phyloP scores from a whole-genome alignment of 1,284 basidiomycete genomes.

The Taiwanofungus camphoratus region DNA sequence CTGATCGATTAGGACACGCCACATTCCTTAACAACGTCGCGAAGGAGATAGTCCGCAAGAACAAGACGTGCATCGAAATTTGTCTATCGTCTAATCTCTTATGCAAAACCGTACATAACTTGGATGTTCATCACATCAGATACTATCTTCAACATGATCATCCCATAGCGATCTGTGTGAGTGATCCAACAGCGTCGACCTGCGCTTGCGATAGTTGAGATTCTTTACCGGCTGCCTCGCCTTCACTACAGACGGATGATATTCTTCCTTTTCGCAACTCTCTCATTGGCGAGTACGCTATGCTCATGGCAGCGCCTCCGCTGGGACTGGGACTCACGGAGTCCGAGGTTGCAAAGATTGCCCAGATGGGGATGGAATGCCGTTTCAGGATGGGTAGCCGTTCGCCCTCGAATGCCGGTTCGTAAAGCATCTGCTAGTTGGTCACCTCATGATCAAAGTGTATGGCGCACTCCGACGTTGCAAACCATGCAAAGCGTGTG shows the following conservation, averaged over 20 bases:
- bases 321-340: constrained; percentile 62
- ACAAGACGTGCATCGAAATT: constrained; percentile 69
- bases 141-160: constrained; percentile 61
- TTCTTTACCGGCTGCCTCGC: background rate
- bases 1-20: constrained; percentile 74
- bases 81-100: constrained; percentile 79
- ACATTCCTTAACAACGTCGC: constrained; percentile 69
- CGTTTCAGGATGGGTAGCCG: constrained; percentile 22
- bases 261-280: constrained; percentile 71
- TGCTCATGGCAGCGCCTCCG: constrained; percentile 64
- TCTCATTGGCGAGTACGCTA: constrained; percentile 68
- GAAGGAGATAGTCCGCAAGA: constrained; percentile 47
- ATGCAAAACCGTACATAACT: constrained; percentile 61
- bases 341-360: constrained; percentile 50
- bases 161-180: constrained; percentile 71
- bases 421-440: too few species aligned
- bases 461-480: too few species aligned
- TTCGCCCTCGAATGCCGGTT: too few species aligned
- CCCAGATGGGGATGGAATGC: constrained; percentile 53
- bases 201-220: background rate
- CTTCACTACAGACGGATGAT: constrained; percentile 64
- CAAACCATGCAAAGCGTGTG: too few species aligned
- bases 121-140: constrained; percentile 69
- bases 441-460: too few species aligned
- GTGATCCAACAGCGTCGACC: constrained; percentile 23